phyloP scores from a whole-genome alignment of 768 basidiomycete species.

The Lactarius sp. region DNA sequence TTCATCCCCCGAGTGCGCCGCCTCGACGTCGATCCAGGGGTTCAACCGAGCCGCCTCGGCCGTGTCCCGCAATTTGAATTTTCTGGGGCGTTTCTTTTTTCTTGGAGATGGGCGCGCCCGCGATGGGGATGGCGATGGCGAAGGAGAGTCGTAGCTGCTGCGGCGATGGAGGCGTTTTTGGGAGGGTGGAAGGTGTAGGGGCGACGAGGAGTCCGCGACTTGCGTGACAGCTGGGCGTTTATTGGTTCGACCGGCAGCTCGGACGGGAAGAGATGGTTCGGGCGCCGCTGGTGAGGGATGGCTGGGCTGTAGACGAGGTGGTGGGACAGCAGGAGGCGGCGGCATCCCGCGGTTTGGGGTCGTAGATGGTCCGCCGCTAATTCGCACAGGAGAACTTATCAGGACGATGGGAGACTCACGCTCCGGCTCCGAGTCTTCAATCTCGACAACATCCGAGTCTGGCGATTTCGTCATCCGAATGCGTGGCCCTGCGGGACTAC shows the following conservation, averaged over 20 bases:
- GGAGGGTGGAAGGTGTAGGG: conserved; percentile 34
- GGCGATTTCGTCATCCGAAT: background rate
- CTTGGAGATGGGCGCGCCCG: conserved; percentile 16
- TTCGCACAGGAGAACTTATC: conserved; percentile 3
- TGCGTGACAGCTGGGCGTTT: conserved; percentile 24
- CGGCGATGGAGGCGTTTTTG: conserved; percentile 30
- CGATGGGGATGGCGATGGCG: conserved; percentile 15
- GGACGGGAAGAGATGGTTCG: conserved; percentile 43
- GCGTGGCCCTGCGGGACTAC: conserved; percentile 7
- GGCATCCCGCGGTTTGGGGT: conserved; percentile 29
- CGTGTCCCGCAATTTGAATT: conserved; percentile 30
- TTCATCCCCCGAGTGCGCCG: conserved; percentile 78
- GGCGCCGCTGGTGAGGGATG: conserved; percentile 30
- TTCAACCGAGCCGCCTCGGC: conserved; percentile 37
- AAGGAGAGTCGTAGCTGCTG: background rate
- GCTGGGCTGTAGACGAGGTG: conserved; percentile 29
- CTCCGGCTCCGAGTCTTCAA: conserved; percentile 17
- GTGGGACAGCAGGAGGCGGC: conserved; percentile 33
- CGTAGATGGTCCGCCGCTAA: background rate
- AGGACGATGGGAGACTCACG: conserved; percentile 5
- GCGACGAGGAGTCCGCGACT: conserved; percentile 30
- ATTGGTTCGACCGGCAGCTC: conserved; percentile 34
- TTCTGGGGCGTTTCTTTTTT: conserved; percentile 27
- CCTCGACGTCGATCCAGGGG: conserved; percentile 62
- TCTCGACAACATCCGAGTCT: conserved; percentile 13